Evolutionary conservation across 2,329 filamentous ascomycete species (phyloP), one percentile per base, ranked within the genome.

Genomic region (Microsporum audouinii): DNA sequence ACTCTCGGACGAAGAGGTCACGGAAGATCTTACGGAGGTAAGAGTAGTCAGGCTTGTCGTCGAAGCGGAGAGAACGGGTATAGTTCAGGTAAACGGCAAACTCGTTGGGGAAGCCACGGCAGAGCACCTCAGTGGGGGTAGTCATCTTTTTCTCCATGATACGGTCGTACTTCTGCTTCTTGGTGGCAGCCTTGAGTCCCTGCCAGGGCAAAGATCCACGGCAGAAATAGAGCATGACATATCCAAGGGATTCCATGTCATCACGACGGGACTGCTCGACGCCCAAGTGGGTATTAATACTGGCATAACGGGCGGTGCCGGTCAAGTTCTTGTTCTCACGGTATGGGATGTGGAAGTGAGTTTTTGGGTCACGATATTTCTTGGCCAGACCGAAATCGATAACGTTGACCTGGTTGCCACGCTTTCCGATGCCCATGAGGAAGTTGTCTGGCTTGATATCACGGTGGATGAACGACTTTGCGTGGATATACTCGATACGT

Each of bases 61-160:
- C 94, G 79, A 99, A 99, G 70, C 94, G 91, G 68, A 99, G 89
- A 61, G 91, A 96, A 65, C 94, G 89, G 60, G 92, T 97, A 83
- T 99, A 97, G 87, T 97, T 97, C 66, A 99, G 84, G 78, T 99
- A 99, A 77, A 97, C 97, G 80, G 92, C 91, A 71, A 99, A 99
- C 80, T 99, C 94, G 77, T 97, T 96, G 70, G 94, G 94, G 82
- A 99, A 97, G 68, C 94, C 94, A 76, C 92, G 91, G 86, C 94
- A 99, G 57, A 99, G 89, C 57, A 96, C 91, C 79, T 99, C 92
- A 69, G 92, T 97, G 6, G 94, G 91, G 2, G 94, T 99, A 12
- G 94, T 99, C 94, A 97, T 97, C 89, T 99, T 99, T 87, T 99
- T 99, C 84, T 99, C 94, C 92, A 97, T 97, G 80, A 99, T 99